phyloP scores from a whole-genome alignment of 2,329 filamentous ascomycete species.

The Corinectria fuckeliana region DNA sequence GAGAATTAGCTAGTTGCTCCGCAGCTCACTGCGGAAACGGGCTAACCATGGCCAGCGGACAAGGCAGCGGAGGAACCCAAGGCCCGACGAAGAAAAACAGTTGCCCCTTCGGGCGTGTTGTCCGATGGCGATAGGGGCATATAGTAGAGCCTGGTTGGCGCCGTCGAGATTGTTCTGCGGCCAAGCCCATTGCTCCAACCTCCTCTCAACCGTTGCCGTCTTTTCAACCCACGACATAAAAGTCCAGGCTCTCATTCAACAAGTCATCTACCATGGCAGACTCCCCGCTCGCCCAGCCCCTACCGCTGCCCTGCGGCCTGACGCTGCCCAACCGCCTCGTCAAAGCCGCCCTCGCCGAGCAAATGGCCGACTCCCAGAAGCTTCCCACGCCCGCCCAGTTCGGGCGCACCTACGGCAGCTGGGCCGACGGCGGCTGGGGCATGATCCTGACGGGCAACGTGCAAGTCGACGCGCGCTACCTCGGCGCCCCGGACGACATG shows the following conservation, averaged over 20 bases:
- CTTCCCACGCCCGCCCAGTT: slow-evolving; percentile 51
- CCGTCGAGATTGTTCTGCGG: not conserved
- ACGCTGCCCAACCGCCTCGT: slow-evolving; percentile 61
- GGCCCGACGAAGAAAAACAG: not conserved
- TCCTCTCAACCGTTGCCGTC: too few species aligned
- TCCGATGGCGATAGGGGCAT: not conserved
- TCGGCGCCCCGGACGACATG: slow-evolving; percentile 45
- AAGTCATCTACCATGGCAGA: slow-evolving; percentile 19
- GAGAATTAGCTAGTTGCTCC: not conserved
- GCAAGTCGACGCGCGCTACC: slow-evolving; percentile 47
- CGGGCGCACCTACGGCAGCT: slow-evolving; percentile 55
- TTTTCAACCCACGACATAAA: too few species aligned
- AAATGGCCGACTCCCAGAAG: slow-evolving; percentile 48
- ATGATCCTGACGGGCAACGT: slow-evolving; percentile 60
- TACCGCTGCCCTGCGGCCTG: slow-evolving; percentile 62
- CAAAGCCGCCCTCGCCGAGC: slow-evolving; percentile 59
- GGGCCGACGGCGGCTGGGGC: slow-evolving; percentile 62
- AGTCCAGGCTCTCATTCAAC: not conserved
- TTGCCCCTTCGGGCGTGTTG: not conserved
- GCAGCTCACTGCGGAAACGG: not conserved
- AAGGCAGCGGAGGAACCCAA: not conserved
- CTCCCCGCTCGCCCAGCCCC: slow-evolving; percentile 40
- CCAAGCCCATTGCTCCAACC: not conserved
- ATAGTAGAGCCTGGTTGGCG: not conserved
- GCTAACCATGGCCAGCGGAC: not conserved